A percentile compares a stretch with the other conserved stretches of the same genome.
phyloP scores from a whole-genome alignment of 75 land plant genomes.

The Selaginella moellendorffii region DNA sequence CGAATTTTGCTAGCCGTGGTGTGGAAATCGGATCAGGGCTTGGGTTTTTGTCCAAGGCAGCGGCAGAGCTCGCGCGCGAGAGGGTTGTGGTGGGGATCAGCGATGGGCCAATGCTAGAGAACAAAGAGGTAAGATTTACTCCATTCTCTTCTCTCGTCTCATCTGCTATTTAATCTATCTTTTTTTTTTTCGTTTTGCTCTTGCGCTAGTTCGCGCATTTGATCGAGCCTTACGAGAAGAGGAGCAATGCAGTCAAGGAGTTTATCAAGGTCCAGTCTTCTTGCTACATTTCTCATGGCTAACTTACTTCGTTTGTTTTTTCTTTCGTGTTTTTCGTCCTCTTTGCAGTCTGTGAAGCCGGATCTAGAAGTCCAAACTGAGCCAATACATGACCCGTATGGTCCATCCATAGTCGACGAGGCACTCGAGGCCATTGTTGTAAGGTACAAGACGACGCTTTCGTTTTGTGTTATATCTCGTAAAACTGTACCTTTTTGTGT shows the following conservation, averaged over 20 bases:
- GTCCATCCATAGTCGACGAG: conserved; percentile 75
- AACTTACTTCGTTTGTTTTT: background rate
- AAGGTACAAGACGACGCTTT: background rate
- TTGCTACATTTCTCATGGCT: background rate
- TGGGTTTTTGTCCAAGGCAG: conserved; percentile 9
- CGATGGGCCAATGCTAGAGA: background rate
- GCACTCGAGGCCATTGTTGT: background rate
- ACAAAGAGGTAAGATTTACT: background rate
- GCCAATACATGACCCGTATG: conserved; percentile 76
- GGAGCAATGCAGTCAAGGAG: conserved; percentile 50
- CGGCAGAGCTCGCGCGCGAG: background rate
- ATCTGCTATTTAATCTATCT: too few species aligned
- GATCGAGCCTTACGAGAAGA: conserved; percentile 60
- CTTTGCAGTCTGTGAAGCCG: conserved; percentile 61
- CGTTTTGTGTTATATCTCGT: background rate
- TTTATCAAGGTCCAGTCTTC: conserved; percentile 49
- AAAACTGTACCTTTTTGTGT: background rate
- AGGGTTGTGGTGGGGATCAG: background rate
- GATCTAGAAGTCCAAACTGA: conserved; percentile 49
- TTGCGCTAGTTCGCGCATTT: conserved; percentile 19
- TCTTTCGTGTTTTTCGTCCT: background rate
- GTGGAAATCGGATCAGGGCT: background rate
- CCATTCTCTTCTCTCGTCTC: background rate
- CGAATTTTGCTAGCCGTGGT: background rate
- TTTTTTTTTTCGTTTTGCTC: too few species aligned